These are phyloP conservation scores for Boletus speciosus DNA, from an alignment of 768 basidiomycete species.

Conservation along the genomic window DNA sequence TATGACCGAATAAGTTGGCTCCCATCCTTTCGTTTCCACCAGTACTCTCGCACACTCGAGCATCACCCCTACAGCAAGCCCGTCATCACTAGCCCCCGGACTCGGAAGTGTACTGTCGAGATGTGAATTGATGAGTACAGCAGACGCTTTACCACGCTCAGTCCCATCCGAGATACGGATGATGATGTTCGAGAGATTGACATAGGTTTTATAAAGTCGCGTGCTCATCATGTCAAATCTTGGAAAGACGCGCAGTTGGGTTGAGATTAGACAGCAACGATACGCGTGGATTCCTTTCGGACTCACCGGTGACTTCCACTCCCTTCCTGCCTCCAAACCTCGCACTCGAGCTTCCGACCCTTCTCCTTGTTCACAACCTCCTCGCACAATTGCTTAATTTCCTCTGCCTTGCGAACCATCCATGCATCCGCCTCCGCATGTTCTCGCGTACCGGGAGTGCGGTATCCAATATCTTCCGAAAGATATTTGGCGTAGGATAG, in stretches of 20 bases:
- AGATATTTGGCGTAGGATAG: conserved; percentile 61
- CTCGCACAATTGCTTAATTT: conserved; percentile 62
- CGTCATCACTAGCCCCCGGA: conserved; percentile 89
- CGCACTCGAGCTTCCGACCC: conserved; percentile 72
- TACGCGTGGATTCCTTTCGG: not conserved
- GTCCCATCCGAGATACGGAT: conserved; percentile 83
- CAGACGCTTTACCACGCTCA: conserved; percentile 67
- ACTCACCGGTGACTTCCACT: conserved; percentile 83
- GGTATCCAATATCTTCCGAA: conserved; percentile 85
- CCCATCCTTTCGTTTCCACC: conserved; percentile 58
- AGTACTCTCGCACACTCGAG: conserved; percentile 83
- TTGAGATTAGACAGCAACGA: not conserved
- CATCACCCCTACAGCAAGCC: conserved; percentile 86
- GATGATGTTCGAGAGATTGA: conserved; percentile 84
- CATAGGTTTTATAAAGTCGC: conserved; percentile 82
- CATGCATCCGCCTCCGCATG: conserved; percentile 83
- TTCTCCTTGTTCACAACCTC: conserved; percentile 39
- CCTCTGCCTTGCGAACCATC: conserved; percentile 66
- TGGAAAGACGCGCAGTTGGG: conserved; percentile 22
- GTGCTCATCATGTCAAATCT: conserved; percentile 90
- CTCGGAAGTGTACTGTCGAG: conserved; percentile 87
- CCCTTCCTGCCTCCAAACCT: conserved; percentile 88
- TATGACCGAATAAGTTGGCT: conserved; percentile 72
- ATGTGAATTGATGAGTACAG: conserved; percentile 85
- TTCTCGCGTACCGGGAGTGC: conserved; percentile 88